These are phyloP conservation scores for Syzygium aromaticum DNA, from an alignment of 345 rosid genomes.

Conservation along the genomic window DNA sequence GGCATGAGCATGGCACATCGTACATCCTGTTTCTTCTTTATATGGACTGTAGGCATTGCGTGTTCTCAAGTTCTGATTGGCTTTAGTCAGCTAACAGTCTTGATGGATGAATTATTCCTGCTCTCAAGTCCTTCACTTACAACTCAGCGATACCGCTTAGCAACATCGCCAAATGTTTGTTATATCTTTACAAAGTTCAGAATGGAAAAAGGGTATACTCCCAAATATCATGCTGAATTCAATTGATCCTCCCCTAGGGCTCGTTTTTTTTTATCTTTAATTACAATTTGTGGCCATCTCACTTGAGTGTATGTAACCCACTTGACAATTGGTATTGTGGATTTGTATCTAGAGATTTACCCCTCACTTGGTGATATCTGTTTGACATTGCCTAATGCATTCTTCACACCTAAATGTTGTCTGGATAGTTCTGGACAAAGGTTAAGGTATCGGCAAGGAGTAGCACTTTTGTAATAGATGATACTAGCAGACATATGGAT, in stretches of 20 bases:
- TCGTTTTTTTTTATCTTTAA: not conserved
- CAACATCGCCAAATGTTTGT: not conserved
- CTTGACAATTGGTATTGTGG: not conserved
- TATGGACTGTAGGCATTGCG: not conserved
- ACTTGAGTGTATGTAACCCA: not conserved
- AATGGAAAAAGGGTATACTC: not conserved
- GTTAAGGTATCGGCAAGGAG: not conserved
- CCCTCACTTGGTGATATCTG: not conserved
- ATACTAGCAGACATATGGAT: not conserved
- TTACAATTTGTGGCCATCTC: not conserved
- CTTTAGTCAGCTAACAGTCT: not conserved
- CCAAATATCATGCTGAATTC: not conserved
- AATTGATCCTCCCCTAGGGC: not conserved
- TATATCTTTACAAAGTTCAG: rapidly evolving
- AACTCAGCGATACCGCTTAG: not conserved
- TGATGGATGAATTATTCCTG: not conserved
- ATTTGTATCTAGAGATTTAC: not conserved
- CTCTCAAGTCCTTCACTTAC: not conserved
- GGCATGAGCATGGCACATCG: not conserved
- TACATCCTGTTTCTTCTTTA: not conserved
- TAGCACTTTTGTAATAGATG: not conserved
- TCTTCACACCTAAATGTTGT: not conserved
- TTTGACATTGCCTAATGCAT: not conserved
- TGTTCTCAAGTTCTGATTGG: not conserved
- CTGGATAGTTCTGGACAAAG: not conserved